Evolutionary conservation across 2,329 filamentous ascomycete species (phyloP).

Genomic region (Drechslera avenae): DNA sequence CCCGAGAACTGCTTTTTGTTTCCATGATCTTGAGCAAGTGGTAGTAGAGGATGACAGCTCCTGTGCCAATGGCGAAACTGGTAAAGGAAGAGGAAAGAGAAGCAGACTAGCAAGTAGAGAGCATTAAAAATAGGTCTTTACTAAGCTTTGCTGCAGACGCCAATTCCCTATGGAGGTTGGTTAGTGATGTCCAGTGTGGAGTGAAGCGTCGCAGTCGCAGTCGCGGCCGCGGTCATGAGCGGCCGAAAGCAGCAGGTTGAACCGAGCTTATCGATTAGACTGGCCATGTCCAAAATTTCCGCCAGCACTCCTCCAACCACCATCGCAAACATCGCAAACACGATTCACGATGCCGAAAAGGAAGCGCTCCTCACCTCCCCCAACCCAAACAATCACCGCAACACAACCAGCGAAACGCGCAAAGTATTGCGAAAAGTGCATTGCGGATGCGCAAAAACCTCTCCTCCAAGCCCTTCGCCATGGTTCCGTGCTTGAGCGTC

Average conservation of each 20-base stretch:
- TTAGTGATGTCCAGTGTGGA: too few relatives aligned
- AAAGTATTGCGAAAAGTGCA: slow-evolving; percentile 48
- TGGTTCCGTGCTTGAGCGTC: slow-evolving; percentile 77
- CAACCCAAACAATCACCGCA: slow-evolving; percentile 3
- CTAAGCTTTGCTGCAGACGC: too few relatives aligned
- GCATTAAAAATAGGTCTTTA: too few relatives aligned
- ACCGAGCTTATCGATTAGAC: slow-evolving; percentile 18
- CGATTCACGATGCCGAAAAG: slow-evolving; percentile 40
- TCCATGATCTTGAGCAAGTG: too few relatives aligned
- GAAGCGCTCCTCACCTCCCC: slow-evolving; percentile 35
- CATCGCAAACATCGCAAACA: slow-evolving; percentile 1
- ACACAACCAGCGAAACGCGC: slow-evolving; percentile 21
- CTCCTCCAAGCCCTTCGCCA: slow-evolving; percentile 69
- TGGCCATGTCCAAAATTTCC: slow-evolving; percentile 17
- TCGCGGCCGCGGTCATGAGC: not conserved
- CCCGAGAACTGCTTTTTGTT: too few relatives aligned
- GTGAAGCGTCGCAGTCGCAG: not conserved
- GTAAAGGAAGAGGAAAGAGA: too few relatives aligned
- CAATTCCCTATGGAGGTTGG: too few relatives aligned
- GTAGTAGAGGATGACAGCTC: too few relatives aligned
- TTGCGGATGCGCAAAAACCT: slow-evolving; percentile 62
- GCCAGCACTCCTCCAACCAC: slow-evolving; percentile 1
- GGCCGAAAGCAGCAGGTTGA: not conserved
- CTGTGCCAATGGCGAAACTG: too few relatives aligned
- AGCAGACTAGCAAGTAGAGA: too few relatives aligned